phyloP scores from a whole-genome alignment of 2,329 filamentous ascomycete genomes.

The Colletotrichum higginsianum region DNA sequence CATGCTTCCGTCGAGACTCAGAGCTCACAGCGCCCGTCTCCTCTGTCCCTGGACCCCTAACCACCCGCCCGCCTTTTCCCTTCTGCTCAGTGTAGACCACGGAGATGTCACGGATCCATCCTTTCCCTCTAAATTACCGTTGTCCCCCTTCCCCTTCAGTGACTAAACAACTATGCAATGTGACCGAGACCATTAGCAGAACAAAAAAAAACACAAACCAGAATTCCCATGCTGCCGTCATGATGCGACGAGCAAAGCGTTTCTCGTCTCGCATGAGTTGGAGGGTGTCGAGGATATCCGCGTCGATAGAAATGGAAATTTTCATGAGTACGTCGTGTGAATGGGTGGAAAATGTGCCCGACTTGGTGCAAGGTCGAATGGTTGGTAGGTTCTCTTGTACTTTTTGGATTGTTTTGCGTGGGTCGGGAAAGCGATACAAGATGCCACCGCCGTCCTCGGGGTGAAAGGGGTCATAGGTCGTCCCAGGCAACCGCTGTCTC shows the following conservation, averaged over 20 bases:
- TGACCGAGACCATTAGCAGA: conserved; percentile 42
- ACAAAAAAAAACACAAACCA: conserved; percentile 6
- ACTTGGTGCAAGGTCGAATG: conserved; percentile 13
- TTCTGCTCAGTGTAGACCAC: conserved; percentile 23
- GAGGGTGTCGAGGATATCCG: conserved; percentile 41
- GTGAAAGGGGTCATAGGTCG: conserved; percentile 15
- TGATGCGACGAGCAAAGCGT: conserved; percentile 40
- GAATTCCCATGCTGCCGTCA: conserved; percentile 32
- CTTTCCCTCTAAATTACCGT: conserved; percentile 41
- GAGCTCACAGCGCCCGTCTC: conserved; percentile 14
- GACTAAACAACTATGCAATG: conserved; percentile 42
- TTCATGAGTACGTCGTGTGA: conserved; percentile 37
- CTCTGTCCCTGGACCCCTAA: not conserved
- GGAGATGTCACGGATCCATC: conserved; percentile 29
- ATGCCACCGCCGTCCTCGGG: conserved; percentile 6
- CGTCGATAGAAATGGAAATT: conserved; percentile 36
- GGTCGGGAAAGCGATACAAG: not conserved
- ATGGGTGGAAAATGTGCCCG: conserved; percentile 17
- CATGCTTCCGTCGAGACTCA: conserved; percentile 21
- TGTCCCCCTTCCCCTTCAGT: conserved; percentile 26
- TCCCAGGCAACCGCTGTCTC: conserved; percentile 1
- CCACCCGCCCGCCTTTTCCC: conserved; percentile 4
- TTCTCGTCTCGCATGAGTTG: conserved; percentile 33
- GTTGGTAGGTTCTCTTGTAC: not conserved
- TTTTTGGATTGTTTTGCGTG: not conserved